phyloP scores from a whole-genome alignment of 1,139 yeast genomes.

The Meyerozyma guilliermondii region DNA sequence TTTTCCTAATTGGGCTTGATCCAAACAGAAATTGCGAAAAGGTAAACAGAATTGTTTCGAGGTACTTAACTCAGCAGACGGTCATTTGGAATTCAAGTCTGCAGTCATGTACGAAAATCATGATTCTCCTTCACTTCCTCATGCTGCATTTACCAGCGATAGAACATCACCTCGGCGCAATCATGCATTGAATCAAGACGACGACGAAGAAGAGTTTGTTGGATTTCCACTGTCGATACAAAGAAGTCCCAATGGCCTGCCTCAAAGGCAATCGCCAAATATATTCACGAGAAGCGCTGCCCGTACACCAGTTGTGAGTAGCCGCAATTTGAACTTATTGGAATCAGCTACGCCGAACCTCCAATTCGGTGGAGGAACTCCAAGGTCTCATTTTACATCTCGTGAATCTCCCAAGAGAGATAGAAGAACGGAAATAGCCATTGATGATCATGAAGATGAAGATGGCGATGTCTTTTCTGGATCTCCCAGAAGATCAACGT shows the following conservation, averaged over 20 bases:
- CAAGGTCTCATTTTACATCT: conserved; percentile 53
- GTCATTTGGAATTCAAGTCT: conserved; percentile 5
- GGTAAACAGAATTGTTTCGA: not conserved
- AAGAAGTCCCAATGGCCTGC: conserved; percentile 5
- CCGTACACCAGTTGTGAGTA: conserved; percentile 27
- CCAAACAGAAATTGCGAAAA: not conserved
- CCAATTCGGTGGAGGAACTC: conserved; percentile 23
- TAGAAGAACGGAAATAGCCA: conserved; percentile 42
- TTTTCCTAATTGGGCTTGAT: not conserved
- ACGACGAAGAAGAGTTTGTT: conserved; percentile 20
- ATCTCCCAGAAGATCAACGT: conserved; percentile 30
- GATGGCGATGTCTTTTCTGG: conserved; percentile 22
- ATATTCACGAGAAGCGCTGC: conserved; percentile 44
- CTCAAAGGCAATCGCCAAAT: conserved; percentile 38
- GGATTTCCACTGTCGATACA: conserved; percentile 27
- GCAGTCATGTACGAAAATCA: conserved; percentile 33
- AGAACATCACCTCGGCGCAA: conserved; percentile 35
- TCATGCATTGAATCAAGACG: conserved; percentile 19
- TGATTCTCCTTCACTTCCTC: conserved; percentile 30
- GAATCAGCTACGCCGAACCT: conserved; percentile 19
- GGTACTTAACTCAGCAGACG: not conserved
- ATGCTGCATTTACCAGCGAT: conserved; percentile 39
- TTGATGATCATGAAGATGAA: conserved; percentile 40
- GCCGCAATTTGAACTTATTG: conserved; percentile 1
- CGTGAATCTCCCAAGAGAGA: conserved; percentile 65